These are phyloP conservation scores for Mikania micrantha DNA, from an alignment of 129 eudicot species.

Conservation along the genomic window DNA sequence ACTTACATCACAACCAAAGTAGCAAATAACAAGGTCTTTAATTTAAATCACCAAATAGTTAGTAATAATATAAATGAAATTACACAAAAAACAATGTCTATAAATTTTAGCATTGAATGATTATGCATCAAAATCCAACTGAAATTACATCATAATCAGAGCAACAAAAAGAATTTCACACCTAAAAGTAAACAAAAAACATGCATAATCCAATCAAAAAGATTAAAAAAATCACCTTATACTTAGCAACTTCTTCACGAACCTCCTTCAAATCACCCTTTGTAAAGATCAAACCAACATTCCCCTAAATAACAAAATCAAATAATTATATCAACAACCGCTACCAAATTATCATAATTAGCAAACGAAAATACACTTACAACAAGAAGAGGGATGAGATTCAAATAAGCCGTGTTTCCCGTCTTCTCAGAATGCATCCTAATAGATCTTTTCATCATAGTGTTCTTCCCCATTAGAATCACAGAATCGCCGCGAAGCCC, in stretches of 20 bases:
- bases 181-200: too few species aligned
- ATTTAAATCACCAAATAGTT: too few species aligned
- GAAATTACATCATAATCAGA: too few species aligned
- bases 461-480: slow-evolving; percentile 77
- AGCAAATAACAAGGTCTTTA: too few species aligned
- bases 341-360: neutral
- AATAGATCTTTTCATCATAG: slow-evolving; percentile 74
- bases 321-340: too few species aligned
- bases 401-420: slow-evolving; percentile 42
- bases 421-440: slow-evolving; percentile 68
- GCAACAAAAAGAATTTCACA: too few species aligned
- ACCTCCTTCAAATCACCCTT: slow-evolving; percentile 77
- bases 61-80: too few species aligned
- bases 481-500: slow-evolving; percentile 65
- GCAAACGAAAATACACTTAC: slow-evolving; percentile 19
- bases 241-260: slow-evolving; percentile 65
- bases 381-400: slow-evolving; percentile 47
- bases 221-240: slow-evolving; percentile 41
- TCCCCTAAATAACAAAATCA: slow-evolving; percentile 29
- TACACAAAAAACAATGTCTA: too few species aligned
- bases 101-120: too few species aligned
- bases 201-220: neutral
- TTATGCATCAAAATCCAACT: too few species aligned
- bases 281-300: slow-evolving; percentile 70
- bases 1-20: too few species aligned